Conservation (phyloP, 345 rosid species). For the Crucihimalaya himalaica region DNA sequence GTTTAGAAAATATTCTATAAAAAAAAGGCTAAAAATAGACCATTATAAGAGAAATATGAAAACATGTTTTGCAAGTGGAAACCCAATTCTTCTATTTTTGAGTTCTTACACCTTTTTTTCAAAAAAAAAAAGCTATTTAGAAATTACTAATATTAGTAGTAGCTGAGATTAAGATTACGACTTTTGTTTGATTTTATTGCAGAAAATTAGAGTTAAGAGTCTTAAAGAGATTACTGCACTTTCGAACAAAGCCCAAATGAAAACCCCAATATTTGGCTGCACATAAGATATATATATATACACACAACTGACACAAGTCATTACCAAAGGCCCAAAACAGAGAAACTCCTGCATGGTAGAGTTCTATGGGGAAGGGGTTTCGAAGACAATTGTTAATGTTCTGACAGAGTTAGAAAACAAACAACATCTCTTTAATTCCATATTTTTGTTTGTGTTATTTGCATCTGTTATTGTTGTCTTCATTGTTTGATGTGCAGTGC, state of each 20-base stretch:
- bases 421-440: background rate
- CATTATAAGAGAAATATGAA: background rate
- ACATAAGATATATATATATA: background rate
- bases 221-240: background rate
- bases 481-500: background rate
- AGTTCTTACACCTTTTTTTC: background rate
- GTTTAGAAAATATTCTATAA: constrained; percentile 10
- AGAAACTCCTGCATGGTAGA: constrained; percentile 10
- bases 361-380: constrained; percentile 3
- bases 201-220: background rate
- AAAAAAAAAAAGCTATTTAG: too few species aligned
- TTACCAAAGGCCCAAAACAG: constrained; percentile 6
- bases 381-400: constrained; percentile 19
- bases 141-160: constrained; percentile 3
- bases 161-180: background rate
- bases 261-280: background rate
- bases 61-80: background rate
- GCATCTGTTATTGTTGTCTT: background rate
- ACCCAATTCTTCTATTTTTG: background rate
- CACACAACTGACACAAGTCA: background rate
- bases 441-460: background rate
- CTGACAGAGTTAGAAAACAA: constrained; percentile 16
- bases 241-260: constrained; percentile 6
- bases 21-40: background rate
- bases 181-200: background rate